phyloP scores from a whole-genome alignment of 2,329 filamentous ascomycete genomes.

The Pseudogymnoascus sp. region DNA sequence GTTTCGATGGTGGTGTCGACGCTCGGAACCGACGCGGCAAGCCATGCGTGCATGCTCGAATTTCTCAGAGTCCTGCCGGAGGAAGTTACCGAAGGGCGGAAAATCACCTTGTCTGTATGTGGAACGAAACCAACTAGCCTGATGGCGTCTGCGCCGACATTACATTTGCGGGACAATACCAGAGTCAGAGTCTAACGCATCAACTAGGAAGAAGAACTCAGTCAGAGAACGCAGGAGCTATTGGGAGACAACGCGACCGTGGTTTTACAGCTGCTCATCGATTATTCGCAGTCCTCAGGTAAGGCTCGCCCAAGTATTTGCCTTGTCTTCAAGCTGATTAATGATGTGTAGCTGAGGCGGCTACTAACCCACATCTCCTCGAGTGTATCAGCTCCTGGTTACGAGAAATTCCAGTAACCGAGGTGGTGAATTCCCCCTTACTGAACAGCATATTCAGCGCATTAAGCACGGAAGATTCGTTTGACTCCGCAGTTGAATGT shows the following conservation, averaged over 20 bases:
- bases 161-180: constrained; percentile 28
- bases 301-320: constrained; percentile 31
- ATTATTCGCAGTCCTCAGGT: constrained; percentile 89
- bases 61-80: constrained; percentile 95
- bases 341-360: constrained; percentile 52
- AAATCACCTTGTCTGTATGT: constrained; percentile 98
- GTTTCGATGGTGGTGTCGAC: constrained; percentile 71
- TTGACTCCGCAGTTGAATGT: constrained; percentile 85
- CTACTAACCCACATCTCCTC: constrained; percentile 81
- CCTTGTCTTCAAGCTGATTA: constrained; percentile 20
- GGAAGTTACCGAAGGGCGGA: constrained; percentile 98
- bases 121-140: constrained; percentile 50
- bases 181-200: constrained; percentile 40
- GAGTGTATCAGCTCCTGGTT: constrained; percentile 97
- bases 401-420: constrained; percentile 76
- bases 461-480: constrained; percentile 65
- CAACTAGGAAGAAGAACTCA: constrained; percentile 88
- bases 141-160: constrained; percentile 28
- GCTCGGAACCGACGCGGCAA: constrained; percentile 67
- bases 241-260: constrained; percentile 83
- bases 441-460: constrained; percentile 74
- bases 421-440: constrained; percentile 78
- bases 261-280: constrained; percentile 78
- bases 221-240: constrained; percentile 75
- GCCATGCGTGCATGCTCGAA: constrained; percentile 82